A percentile compares a stretch with the other conserved stretches of the same genome.
These are phyloP conservation scores for Candida multigemmis DNA, from an alignment of 805 yeast genomes.

Conservation along the genomic window DNA sequence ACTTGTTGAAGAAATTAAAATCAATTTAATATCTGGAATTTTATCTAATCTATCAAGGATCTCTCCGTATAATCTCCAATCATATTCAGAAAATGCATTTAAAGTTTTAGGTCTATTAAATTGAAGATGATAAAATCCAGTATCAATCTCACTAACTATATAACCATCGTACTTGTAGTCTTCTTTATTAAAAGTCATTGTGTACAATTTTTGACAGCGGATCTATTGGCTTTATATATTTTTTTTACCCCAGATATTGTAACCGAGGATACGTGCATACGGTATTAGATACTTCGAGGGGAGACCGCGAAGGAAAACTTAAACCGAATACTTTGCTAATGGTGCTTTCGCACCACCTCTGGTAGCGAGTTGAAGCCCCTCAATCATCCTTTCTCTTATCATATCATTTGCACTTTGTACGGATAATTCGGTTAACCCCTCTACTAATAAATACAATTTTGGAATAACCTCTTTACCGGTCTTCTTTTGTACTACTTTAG, in stretches of 20 bases:
- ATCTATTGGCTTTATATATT: neutral
- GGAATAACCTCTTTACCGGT: constrained; percentile 42
- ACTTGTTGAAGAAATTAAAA: constrained; percentile 44
- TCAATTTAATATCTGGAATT: constrained; percentile 38
- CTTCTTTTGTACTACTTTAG: constrained; percentile 40
- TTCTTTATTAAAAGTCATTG: constrained; percentile 10
- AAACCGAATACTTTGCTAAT: constrained; percentile 43
- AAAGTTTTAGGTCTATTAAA: constrained; percentile 51
- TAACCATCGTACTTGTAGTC: constrained; percentile 18
- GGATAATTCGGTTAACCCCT: constrained; percentile 54
- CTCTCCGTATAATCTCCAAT: constrained; percentile 50
- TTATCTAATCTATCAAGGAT: constrained; percentile 37
- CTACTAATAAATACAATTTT: constrained; percentile 70
- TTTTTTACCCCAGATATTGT: neutral
- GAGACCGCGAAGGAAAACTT: constrained; percentile 1
- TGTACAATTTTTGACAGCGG: neutral
- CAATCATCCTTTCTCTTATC: constrained; percentile 45
- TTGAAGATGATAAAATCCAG: constrained; percentile 47
- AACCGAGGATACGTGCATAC: constrained; percentile 2
- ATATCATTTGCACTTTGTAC: constrained; percentile 52
- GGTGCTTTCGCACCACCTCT: constrained; percentile 33
- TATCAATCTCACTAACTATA: constrained; percentile 32
- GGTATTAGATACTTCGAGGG: neutral
- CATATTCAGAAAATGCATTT: constrained; percentile 47
- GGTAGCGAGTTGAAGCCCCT: constrained; percentile 44